Base-by-base conservation (phyloP, 2,329 filamentous ascomycete genomes). In the Ceratocystis albifundus region DNA sequence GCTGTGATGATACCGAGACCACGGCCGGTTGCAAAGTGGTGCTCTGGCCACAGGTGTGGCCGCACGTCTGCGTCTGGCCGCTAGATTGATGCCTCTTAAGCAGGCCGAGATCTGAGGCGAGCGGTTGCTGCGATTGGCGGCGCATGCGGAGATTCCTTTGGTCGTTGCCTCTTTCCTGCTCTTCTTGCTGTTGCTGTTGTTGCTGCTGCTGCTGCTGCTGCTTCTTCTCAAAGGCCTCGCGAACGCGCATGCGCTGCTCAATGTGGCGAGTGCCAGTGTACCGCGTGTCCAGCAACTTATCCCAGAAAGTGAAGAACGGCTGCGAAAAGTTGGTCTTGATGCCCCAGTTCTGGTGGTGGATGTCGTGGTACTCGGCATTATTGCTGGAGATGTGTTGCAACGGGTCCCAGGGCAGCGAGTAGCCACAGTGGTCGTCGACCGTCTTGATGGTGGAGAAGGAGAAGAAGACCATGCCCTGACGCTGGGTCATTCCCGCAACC, bases 291-390 rank as follows among this genome's bases (percentile, higher is more conserved):
- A 96, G 79, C 32, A 91, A 73, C 61, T 83, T 81, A 74, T 99
- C 94, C 90, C 94, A 97, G 77, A 96, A 91, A 61, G 89, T 96
- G 77, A 97, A 96, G 78, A 92, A 95, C 2, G 90, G 90, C 76
- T 95, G 90, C 4, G 87, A 88, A 75, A 90, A 95, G 77, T 95
- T 95, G 70, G 88, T 89, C 82, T 97, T 99, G 81, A 99, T 96
- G 67, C 94, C 94, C 92, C 93, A 97, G 76, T 89, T 95, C 77
- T 99, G 94, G 77, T 99, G 94, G 77, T 99, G 94, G 68, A 99
- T 93, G 73, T 99, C 94, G 74, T 99, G 94, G 76, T 97, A 99
- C 45, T 87, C 88, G 30, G 94, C 93, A 71, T 97, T 96, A 80
- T 99, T 97, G 74, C 88, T 88, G 57, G 92, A 96, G 69, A 97